Conservation (phyloP, 139 green algal genomes). For the Tetraselmis striata region DNA sequence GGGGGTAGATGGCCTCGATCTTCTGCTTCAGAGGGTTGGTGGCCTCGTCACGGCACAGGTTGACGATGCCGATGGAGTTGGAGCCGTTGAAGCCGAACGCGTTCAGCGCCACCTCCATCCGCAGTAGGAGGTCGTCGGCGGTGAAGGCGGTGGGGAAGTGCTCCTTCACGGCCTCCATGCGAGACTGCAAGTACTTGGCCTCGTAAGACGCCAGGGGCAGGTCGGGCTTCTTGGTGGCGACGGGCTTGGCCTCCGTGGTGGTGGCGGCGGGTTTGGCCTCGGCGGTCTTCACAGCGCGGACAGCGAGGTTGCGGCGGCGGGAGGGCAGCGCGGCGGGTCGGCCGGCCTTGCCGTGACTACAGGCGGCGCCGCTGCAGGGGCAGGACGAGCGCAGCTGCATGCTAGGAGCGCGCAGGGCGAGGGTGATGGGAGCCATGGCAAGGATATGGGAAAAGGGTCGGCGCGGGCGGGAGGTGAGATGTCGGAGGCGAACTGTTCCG, state of each 20-base stretch:
- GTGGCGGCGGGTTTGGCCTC: not conserved
- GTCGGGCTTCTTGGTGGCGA: not conserved
- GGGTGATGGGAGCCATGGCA: not conserved
- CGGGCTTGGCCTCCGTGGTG: not conserved
- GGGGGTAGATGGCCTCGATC: constrained; percentile 68
- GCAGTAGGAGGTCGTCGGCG: constrained; percentile 71
- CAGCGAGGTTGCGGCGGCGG: not conserved
- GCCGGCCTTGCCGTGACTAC: not conserved
- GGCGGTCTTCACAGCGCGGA: not conserved
- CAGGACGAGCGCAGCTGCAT: not conserved
- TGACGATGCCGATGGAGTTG: constrained; percentile 73
- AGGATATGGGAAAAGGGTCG: not conserved
- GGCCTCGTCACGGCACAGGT: constrained; percentile 86
- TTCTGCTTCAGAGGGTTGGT: constrained; percentile 62
- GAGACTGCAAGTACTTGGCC: not conserved
- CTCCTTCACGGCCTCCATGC: constrained; percentile 14
- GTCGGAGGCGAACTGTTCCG: too few relatives aligned
- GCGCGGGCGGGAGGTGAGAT: too few relatives aligned
- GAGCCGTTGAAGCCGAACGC: constrained; percentile 66
- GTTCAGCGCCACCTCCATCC: constrained; percentile 61
- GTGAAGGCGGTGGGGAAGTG: constrained; percentile 60
- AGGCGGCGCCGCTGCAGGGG: not conserved
- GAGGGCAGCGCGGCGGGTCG: not conserved
- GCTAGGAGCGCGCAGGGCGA: not conserved
- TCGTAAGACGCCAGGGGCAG: not conserved